Base-by-base conservation (phyloP, 148 eudicot species). In the Rhododendron vialii region DNA sequence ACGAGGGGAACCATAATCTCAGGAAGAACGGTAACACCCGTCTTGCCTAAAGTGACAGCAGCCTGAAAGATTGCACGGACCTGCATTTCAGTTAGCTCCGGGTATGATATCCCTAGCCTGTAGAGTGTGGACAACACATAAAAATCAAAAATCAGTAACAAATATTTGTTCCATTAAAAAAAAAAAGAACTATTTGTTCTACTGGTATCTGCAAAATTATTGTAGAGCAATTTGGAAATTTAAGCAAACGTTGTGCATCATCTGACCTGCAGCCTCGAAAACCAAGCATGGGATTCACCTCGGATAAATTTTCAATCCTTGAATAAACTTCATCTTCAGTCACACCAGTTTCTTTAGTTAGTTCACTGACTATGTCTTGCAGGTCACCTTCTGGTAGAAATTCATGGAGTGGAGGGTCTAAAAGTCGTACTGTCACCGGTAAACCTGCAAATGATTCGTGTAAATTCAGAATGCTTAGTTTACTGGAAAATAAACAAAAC, bases 211-310 rank as follows among this genome's bases (percentile, higher is more conserved):
- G 41, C 24, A 55, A 45, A 48, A 45, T 51, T 18, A 30, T 7
- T 53, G 24, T 55, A 30, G 11, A 57, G 35, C 76, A 30, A 71
- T 71, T 26, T 73, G 43, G 14, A 36, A n/a, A 7, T 43, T 33
- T 18, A 47, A 76, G 13, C 15, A 26, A 82, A 48, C 33, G 47
- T 71, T 53, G 78, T 57, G 33, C 17, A 38, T 41, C 33, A 84
- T 38, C 82, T 43, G 45, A 96, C 99, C 99, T 97, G 98, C 99
- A 97, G 65, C 99, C 99, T 75, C 99, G 92, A 81, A 97, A 97
- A 83, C 99, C 99, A 88, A 97, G 95, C 99, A 97, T 97, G 86
- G 99, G 99, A 88, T 97, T 97, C 43, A 97, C 99, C 91, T 97
- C 99, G 1, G 98, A 97, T 57, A 97, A 82, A 65, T 93, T 94